Base-by-base conservation (phyloP, 495 filamentous ascomycete species). In the Mytilinidion resinicola region DNA sequence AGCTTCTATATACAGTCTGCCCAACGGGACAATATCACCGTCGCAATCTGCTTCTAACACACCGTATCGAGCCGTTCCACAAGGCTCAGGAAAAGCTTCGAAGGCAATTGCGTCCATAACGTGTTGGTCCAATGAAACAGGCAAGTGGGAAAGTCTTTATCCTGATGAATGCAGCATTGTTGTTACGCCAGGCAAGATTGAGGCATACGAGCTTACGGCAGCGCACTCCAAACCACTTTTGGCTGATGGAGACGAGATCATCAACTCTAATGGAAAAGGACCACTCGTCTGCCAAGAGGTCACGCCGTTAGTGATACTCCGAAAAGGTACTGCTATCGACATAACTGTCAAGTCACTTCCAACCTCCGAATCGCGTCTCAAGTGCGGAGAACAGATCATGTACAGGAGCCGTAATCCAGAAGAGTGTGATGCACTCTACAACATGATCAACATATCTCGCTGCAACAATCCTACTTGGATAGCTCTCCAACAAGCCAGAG, bases 391-490 rank as follows among this genome's bases (percentile, higher is more conserved):
- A 59, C 90, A 89, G 65, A 84, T 90, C 59, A 89, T 92, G 79
- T 91, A 96, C 76, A 88, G 95, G n/a, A 89, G 88, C 7, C 79
- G 85, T 25, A 85, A 79, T 37, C 76, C 83, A 1, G 77, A 82
- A 53, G 93, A 96, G 56, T 95, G 90, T 63, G 84, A 89, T 53
- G 77, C 75, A 7, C 77, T 97, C 12, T 97, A 96, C 71, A 78
- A 78, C 55, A 78, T 91, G 15, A 90, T 96, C 55, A 93, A 96
- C 67, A 78, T 83, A 36, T 82, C 89, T 19, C 82, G 90, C 52
- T 85, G 90, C 67, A 86, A 92, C 72, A 96, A 96, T 66, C 86
- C 90, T 9, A 90, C 86, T 34, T 96, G 88, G 69, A 89, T 90
- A 60, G 86, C 87, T 1, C 80, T 96, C 15, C 88, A 92, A 68